Percentiles rank a stretch among this genome's conserved stretches.
Evolutionary conservation across 75 land plant species (phyloP).

Genomic region (Ceratopteris richardii): DNA sequence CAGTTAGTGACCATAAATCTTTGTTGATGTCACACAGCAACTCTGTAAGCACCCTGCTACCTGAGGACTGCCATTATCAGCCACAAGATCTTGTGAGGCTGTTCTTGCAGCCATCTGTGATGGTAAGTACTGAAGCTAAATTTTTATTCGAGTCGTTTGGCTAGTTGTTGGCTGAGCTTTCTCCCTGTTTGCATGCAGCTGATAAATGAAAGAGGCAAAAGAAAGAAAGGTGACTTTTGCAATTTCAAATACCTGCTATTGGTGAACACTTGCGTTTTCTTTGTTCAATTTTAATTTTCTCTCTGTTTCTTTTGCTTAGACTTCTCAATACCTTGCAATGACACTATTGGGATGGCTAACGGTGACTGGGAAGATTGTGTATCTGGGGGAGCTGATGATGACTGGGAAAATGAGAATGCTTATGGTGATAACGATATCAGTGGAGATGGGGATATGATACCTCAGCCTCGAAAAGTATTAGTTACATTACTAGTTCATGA

Average conservation of each 20-base stretch:
- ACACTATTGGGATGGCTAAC: neutral
- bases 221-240: neutral
- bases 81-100: constrained; percentile 83
- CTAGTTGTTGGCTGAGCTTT: neutral
- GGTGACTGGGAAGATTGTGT: constrained; percentile 16
- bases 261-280: too few relatives aligned
- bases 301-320: neutral
- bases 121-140: constrained; percentile 59
- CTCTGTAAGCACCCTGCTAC: constrained; percentile 48
- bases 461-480: constrained; percentile 76
- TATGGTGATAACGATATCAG: constrained; percentile 50
- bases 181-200: neutral
- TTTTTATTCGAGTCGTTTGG: neutral
- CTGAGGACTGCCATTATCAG: constrained; percentile 90
- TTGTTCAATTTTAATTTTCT: too few relatives aligned
- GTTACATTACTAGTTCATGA: too few relatives aligned
- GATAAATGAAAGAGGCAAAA: neutral
- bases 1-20: constrained; percentile 50
- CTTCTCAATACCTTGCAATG: neutral
- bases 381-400: constrained; percentile 16
- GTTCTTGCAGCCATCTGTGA: constrained; percentile 58
- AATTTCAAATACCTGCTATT: neutral
- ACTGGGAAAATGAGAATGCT: constrained; percentile 47
- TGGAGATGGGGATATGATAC: constrained; percentile 29
- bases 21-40: constrained; percentile 47